Evolutionary conservation across 2,329 filamentous ascomycete species (phyloP).

Genomic region (Calonectria pseudoturangicola): DNA sequence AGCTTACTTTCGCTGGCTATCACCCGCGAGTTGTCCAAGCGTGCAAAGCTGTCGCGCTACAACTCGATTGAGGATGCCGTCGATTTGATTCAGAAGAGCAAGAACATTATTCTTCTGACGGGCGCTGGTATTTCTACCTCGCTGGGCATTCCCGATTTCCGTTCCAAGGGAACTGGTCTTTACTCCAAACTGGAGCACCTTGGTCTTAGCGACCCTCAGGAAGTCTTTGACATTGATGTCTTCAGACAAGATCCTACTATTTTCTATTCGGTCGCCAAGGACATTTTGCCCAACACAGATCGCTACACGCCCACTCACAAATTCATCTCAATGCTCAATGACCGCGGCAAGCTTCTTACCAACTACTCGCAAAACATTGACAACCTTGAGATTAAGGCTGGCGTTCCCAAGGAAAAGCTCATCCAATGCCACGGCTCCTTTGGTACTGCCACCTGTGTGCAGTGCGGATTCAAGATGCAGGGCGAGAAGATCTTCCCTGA

Average conservation of each 20-base stretch:
- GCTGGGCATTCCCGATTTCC: constrained; percentile 96
- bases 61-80: constrained; percentile 94
- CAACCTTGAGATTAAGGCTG: constrained; percentile 92
- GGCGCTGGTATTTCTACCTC: constrained; percentile 98
- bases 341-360: constrained; percentile 91
- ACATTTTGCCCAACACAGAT: constrained; percentile 88
- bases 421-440: constrained; percentile 98
- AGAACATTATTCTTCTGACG: constrained; percentile 94
- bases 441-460: constrained; percentile 91
- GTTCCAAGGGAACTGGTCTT: constrained; percentile 93
- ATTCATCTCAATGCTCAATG: constrained; percentile 92
- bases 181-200: constrained; percentile 89
- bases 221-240: constrained; percentile 93
- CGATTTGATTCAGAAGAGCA: constrained; percentile 80
- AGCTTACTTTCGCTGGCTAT: constrained; percentile 85
- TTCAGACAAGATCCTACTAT: constrained; percentile 91
- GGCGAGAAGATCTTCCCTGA: constrained; percentile 88
- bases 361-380: constrained; percentile 99
- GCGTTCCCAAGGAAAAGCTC: constrained; percentile 86
- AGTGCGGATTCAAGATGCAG: constrained; percentile 83
- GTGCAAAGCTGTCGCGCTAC: constrained; percentile 85
- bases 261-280: constrained; percentile 93
- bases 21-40: constrained; percentile 86
- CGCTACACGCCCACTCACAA: constrained; percentile 93
- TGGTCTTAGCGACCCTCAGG: constrained; percentile 88